Evolutionary conservation across 2,329 filamentous ascomycete species (phyloP).

Genomic region (Balansia obtecta): DNA sequence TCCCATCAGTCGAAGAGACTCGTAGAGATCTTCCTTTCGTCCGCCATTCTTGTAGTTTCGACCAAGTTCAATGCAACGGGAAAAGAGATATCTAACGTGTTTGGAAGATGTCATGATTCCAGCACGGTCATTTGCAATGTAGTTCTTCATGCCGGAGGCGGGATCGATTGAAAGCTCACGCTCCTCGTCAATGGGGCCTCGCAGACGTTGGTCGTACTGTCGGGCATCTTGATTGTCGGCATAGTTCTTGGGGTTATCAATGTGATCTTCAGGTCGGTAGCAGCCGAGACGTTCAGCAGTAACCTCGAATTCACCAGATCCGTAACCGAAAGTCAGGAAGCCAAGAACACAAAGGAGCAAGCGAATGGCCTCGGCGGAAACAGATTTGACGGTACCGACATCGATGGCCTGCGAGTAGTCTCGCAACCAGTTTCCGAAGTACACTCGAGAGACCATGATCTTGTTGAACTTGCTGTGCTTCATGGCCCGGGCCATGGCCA

Average conservation of each 20-base stretch:
- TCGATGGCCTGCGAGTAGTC: slow-evolving; percentile 94
- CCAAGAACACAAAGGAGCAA: slow-evolving; percentile 80
- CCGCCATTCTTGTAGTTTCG: slow-evolving; percentile 50
- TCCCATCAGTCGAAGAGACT: slow-evolving; percentile 74
- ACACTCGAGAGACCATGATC: slow-evolving; percentile 76
- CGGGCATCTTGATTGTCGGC: slow-evolving; percentile 80
- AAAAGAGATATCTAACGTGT: slow-evolving; percentile 63
- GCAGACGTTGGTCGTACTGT: slow-evolving; percentile 67
- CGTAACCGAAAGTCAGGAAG: slow-evolving; percentile 81
- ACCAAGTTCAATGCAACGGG: slow-evolving; percentile 65
- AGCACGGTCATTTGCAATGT: slow-evolving; percentile 74
- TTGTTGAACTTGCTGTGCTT: slow-evolving; percentile 73
- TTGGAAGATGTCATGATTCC: slow-evolving; percentile 72
- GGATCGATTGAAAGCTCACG: slow-evolving; percentile 70
- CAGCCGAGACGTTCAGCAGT: slow-evolving; percentile 72
- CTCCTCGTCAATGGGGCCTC: slow-evolving; percentile 67
- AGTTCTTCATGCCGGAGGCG: slow-evolving; percentile 74
- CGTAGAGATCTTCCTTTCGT: slow-evolving; percentile 63
- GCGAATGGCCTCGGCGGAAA: slow-evolving; percentile 82
- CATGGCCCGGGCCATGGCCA: slow-evolving; percentile 43
- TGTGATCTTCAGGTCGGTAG: slow-evolving; percentile 65
- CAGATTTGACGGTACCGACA: slow-evolving; percentile 81
- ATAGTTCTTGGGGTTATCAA: slow-evolving; percentile 77
- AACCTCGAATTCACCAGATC: slow-evolving; percentile 74
- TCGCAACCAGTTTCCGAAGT: slow-evolving; percentile 91